Evolutionary conservation across 2,329 filamentous ascomycete genomes (phyloP).

Genomic region (Fusarium gaditjirri): DNA sequence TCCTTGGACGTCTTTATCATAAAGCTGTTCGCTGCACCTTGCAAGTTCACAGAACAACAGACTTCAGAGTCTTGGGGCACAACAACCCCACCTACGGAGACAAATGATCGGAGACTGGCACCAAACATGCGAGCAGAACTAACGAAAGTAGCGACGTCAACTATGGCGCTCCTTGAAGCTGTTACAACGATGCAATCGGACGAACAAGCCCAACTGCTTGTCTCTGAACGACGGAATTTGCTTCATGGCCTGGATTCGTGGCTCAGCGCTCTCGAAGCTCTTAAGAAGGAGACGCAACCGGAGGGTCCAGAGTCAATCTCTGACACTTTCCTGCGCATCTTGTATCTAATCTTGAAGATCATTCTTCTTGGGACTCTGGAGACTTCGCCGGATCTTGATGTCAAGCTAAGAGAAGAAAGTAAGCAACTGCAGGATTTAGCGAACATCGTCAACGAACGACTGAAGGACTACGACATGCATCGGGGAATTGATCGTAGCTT

Average conservation of each 20-base stretch:
- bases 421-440: slow-evolving; percentile 47
- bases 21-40: slow-evolving; percentile 55
- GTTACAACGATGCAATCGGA: slow-evolving; percentile 42
- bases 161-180: slow-evolving; percentile 48
- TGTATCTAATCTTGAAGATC: slow-evolving; percentile 49
- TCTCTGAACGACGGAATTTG: slow-evolving; percentile 46
- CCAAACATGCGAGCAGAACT: slow-evolving; percentile 53
- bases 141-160: slow-evolving; percentile 46
- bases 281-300: slow-evolving; percentile 30
- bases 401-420: slow-evolving; percentile 46
- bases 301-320: slow-evolving; percentile 43
- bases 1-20: slow-evolving; percentile 55
- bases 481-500: neutral
- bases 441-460: slow-evolving; percentile 44
- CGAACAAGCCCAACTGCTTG: slow-evolving; percentile 40
- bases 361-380: slow-evolving; percentile 49
- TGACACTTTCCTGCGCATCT: slow-evolving; percentile 50
- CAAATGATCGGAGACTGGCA: slow-evolving; percentile 46
- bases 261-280: slow-evolving; percentile 45
- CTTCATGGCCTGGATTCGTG: slow-evolving; percentile 49
- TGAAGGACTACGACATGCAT: slow-evolving; percentile 45
- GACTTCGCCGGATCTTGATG: slow-evolving; percentile 42
- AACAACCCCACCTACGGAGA: slow-evolving; percentile 31
- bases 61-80: slow-evolving; percentile 25
- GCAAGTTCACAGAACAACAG: slow-evolving; percentile 52